Evolutionary conservation across 1,139 yeast genomes (phyloP), one percentile per base, ranked within the genome.

Genomic region (Geotrichum carabidarum): DNA sequence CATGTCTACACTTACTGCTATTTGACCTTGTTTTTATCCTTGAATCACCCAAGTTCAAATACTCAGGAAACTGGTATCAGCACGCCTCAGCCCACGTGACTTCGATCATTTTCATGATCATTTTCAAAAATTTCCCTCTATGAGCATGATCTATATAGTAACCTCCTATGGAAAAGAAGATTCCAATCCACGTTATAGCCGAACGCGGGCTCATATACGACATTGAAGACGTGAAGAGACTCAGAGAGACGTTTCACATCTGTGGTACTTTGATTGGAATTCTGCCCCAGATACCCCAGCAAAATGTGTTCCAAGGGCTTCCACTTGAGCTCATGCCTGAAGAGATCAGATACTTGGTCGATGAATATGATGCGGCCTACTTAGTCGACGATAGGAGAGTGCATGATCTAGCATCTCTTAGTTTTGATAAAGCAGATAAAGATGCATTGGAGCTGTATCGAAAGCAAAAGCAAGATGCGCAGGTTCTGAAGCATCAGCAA

Each of bases 281-380:
- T 0, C 71, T 93, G 40, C 87, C 96, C 0, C 78, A 82, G 48
- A 90, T 91, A 18, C 95, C 98, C 1, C 99, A 93, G 68, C 99
- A 93, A 64, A 91, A 89, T 65, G 75, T 84, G 42, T 86, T 91
- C 65, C 74, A 88, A 52, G 95, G 96, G 0, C 72, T 91, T 3
- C 99, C 99, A 0, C 71, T 91, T 51, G 81, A 82, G 62, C 73
- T 93, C 47, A 78, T 82, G 72, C 70, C 80, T 0, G 95, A 86
- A 69, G 98, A 93, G 63, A 80, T 83, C 0, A 59, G 82, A 11
- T 87, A 88, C 82, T 72, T 89, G 41, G 74, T 84, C 3, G 73
- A 74, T 9, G 66, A 73, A 1, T 74, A 73, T 0, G 65, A 71
- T 15, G 64, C 63, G 3, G 71, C 68, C 6, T 62, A 61, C 37